Evolutionary conservation across 2,329 filamentous ascomycete species (phyloP).

Genomic region (Gliomastix tumulicola): DNA sequence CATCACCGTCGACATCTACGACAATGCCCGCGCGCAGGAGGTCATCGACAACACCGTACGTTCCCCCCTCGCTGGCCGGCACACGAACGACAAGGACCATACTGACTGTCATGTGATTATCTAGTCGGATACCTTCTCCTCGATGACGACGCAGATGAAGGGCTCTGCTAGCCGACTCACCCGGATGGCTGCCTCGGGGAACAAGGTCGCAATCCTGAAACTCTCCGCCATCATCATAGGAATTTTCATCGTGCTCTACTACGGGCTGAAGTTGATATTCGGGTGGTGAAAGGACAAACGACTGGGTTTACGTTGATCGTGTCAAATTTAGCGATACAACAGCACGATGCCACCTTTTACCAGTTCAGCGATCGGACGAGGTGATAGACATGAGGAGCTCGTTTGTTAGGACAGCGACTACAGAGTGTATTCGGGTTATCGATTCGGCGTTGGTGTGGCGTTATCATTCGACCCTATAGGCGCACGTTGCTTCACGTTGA

Average conservation of each 20-base stretch:
- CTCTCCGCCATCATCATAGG: conserved; percentile 76
- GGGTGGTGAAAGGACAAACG: not conserved
- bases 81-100: not conserved
- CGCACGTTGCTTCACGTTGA: too few species aligned
- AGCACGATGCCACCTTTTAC: too few species aligned
- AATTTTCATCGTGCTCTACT: conserved; percentile 68
- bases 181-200: conserved; percentile 85
- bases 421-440: too few species aligned
- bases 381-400: too few species aligned
- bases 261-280: conserved; percentile 58
- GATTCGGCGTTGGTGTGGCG: too few species aligned
- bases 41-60: conserved; percentile 81
- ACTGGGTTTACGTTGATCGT: conserved; percentile 1
- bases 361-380: too few species aligned
- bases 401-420: too few species aligned
- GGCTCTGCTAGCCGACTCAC: conserved; percentile 76
- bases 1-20: conserved; percentile 96
- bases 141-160: conserved; percentile 74
- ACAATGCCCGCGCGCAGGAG: conserved; percentile 82
- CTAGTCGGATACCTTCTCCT: conserved; percentile 84
- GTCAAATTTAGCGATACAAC: too few species aligned
- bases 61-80: not conserved
- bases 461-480: not conserved
- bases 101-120: not conserved
- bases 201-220: conserved; percentile 87